Conservation (phyloP, 2,329 filamentous ascomycete species). For the Exserohilum turcica region DNA sequence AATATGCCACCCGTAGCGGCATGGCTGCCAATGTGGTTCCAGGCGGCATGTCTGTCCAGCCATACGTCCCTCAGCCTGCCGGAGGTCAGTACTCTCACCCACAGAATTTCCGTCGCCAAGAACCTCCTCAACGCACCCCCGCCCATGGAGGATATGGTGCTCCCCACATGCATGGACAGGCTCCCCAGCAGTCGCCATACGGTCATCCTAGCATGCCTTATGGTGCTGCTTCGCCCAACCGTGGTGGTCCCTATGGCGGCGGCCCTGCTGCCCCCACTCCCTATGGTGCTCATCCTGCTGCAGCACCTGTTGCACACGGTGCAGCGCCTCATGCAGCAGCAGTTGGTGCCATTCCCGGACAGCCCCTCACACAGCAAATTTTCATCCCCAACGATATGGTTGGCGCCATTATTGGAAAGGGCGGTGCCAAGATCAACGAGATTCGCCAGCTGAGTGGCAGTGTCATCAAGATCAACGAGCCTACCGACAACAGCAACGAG, state of each 20-base stretch:
- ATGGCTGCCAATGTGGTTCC: conserved; percentile 92
- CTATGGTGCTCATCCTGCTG: conserved; percentile 63
- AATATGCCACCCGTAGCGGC: conserved; percentile 93
- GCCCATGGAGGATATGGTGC: conserved; percentile 68
- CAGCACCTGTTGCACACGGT: conserved; percentile 62
- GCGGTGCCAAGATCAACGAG: conserved; percentile 98
- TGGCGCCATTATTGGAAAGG: conserved; percentile 97
- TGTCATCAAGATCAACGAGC: conserved; percentile 99
- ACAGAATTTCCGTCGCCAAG: conserved; percentile 78
- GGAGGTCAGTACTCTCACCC: conserved; percentile 92
- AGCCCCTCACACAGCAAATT: conserved; percentile 92
- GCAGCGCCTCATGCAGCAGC: conserved; percentile 74
- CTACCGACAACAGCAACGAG: conserved; percentile 98
- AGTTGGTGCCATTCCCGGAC: conserved; percentile 65
- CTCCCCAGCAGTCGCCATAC: conserved; percentile 50
- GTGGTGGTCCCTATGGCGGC: conserved; percentile 73
- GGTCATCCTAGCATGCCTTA: conserved; percentile 76
- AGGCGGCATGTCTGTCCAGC: conserved; percentile 98
- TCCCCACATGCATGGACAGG: conserved; percentile 73
- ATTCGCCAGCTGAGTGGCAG: conserved; percentile 96
- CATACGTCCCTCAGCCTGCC: conserved; percentile 90
- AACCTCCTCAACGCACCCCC: conserved; percentile 70
- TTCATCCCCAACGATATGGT: conserved; percentile 99
- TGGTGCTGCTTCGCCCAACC: conserved; percentile 70
- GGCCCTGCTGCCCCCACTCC: conserved; percentile 75